Conservation (phyloP, 192 early-diverging fungal genomes). For the Coemansia furcata region DNA sequence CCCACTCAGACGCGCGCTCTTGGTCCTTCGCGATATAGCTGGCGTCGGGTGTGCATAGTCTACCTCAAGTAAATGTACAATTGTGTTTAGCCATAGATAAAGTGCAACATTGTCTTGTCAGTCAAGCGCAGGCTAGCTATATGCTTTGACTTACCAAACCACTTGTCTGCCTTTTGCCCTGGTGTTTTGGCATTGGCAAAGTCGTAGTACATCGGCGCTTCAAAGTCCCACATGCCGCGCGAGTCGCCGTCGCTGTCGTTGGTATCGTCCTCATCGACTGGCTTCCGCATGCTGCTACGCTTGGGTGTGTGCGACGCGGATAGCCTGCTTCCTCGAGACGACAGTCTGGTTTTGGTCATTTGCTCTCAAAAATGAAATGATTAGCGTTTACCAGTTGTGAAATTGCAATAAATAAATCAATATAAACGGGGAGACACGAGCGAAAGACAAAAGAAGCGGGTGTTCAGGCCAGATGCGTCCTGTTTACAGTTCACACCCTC, state of each 20-base stretch:
- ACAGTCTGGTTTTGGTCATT: constrained; percentile 37
- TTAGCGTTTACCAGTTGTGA: neutral
- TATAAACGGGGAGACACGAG: neutral
- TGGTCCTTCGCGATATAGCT: constrained; percentile 19
- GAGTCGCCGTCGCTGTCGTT: neutral
- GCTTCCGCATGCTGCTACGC: constrained; percentile 12
- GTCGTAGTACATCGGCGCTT: constrained; percentile 48
- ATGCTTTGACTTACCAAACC: constrained; percentile 43
- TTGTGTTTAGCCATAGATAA: neutral
- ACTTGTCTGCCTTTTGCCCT: constrained; percentile 35
- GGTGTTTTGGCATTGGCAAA: constrained; percentile 48
- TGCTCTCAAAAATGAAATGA: neutral
- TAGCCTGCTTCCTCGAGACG: constrained; percentile 18
- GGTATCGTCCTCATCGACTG: neutral
- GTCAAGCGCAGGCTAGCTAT: neutral
- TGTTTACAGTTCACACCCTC: constrained; percentile 6
- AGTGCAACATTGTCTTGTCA: no score
- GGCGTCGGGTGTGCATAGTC: constrained; percentile 44
- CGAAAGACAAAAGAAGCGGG: neutral
- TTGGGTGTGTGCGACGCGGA: constrained; percentile 11
- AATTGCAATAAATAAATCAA: neutral
- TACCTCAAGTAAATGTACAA: constrained; percentile 3
- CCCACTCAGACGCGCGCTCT: constrained; percentile 10
- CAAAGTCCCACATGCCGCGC: constrained; percentile 42
- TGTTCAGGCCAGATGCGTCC: neutral